Evolutionary conservation across 2,329 filamentous ascomycete species (phyloP).

Genomic region (Mycocentrospora acerina): DNA sequence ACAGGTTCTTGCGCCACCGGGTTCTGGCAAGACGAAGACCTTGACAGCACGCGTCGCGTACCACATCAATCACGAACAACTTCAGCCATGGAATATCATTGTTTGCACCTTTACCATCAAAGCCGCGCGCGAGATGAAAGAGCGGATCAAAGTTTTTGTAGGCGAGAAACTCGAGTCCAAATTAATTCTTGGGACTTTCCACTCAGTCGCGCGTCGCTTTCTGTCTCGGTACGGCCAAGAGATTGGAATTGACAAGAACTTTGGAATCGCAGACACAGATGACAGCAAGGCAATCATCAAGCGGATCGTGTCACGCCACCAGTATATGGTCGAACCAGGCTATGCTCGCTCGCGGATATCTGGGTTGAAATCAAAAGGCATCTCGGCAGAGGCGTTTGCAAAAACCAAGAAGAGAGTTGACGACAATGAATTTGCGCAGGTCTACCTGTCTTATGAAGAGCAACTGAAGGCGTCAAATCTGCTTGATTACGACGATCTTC

Average conservation of each 20-base stretch:
- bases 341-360: constrained; percentile 75
- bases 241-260: constrained; percentile 79
- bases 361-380: constrained; percentile 59
- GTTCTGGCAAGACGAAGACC: constrained; percentile 90
- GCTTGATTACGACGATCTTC: constrained; percentile 90
- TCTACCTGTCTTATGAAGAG: constrained; percentile 75
- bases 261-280: constrained; percentile 84
- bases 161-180: constrained; percentile 73
- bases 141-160: constrained; percentile 78
- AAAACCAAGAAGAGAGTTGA: constrained; percentile 50
- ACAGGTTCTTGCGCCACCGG: constrained; percentile 64
- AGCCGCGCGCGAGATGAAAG: constrained; percentile 89
- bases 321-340: constrained; percentile 68
- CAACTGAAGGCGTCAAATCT: constrained; percentile 75
- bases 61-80: constrained; percentile 70
- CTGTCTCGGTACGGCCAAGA: constrained; percentile 79
- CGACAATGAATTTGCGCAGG: constrained; percentile 64
- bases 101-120: constrained; percentile 98
- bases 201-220: constrained; percentile 87
- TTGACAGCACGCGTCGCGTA: constrained; percentile 90
- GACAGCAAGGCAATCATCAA: constrained; percentile 80
- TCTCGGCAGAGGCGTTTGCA: constrained; percentile 49
- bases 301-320: constrained; percentile 76
- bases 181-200: constrained; percentile 88
- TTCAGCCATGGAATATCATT: constrained; percentile 82